These are phyloP conservation scores for Penicillium diatomitis DNA, from an alignment of 495 filamentous ascomycete genomes.

Conservation along the genomic window DNA sequence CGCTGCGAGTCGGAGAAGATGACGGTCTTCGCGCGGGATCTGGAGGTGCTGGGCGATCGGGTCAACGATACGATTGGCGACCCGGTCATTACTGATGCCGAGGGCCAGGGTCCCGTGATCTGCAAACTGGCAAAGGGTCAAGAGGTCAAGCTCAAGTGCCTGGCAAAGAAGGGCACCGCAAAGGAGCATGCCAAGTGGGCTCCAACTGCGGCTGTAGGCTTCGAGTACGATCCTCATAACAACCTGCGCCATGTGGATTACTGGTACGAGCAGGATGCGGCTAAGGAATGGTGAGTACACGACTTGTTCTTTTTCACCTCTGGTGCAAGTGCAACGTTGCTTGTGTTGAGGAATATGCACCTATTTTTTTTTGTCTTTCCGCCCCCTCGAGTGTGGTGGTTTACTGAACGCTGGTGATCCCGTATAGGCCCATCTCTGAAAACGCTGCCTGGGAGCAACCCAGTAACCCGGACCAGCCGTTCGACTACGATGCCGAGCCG, in stretches of 20 bases:
- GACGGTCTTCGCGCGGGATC: conserved; percentile 81
- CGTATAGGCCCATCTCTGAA: conserved; percentile 67
- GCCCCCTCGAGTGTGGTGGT: too few species aligned
- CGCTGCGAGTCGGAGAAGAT: conserved; percentile 77
- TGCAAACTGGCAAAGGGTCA: conserved; percentile 83
- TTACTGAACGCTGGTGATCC: not conserved
- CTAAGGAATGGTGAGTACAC: conserved; percentile 67
- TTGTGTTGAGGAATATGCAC: too few species aligned
- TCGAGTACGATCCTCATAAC: conserved; percentile 97
- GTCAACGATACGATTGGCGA: conserved; percentile 67
- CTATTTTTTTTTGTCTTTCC: too few species aligned
- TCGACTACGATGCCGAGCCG: conserved; percentile 84
- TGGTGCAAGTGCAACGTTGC: too few species aligned
- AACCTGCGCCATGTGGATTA: conserved; percentile 80
- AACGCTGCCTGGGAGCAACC: conserved; percentile 79
- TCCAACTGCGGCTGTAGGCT: conserved; percentile 82
- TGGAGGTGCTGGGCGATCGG: conserved; percentile 53
- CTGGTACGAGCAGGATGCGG: conserved; percentile 85
- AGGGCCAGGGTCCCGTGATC: conserved; percentile 71
- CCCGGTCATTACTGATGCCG: conserved; percentile 78
- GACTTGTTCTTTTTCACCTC: too few species aligned
- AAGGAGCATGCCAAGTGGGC: conserved; percentile 99
- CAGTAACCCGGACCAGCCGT: conserved; percentile 68
- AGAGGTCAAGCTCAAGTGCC: conserved; percentile 77
- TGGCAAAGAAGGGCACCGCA: conserved; percentile 96